These are phyloP conservation scores for Alternaria brassicae DNA, from an alignment of 2,329 filamentous ascomycete genomes.

Conservation along the genomic window DNA sequence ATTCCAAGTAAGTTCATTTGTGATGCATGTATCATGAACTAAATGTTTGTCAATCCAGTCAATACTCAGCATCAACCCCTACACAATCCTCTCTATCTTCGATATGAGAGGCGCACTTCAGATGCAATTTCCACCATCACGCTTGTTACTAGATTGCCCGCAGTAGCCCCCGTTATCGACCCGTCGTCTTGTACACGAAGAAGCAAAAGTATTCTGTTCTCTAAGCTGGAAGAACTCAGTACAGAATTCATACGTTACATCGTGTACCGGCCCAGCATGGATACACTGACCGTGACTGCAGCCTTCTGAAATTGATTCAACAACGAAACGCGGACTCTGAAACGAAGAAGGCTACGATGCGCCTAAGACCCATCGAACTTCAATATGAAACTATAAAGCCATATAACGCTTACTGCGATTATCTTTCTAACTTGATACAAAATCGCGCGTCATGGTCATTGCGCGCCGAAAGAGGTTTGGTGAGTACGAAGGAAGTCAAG, in stretches of 20 bases:
- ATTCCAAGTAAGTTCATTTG: background rate
- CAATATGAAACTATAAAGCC: background rate
- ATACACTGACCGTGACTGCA: too few relatives aligned
- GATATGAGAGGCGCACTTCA: background rate
- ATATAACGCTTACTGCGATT: rapidly evolving
- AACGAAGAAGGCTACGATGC: background rate
- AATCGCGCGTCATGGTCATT: background rate
- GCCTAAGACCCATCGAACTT: background rate
- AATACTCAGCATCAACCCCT: background rate
- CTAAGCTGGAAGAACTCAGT: background rate
- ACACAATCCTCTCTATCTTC: background rate
- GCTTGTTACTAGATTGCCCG: background rate
- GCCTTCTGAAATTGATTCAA: background rate
- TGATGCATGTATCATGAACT: background rate
- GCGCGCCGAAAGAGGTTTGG: background rate
- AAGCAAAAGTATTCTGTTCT: background rate
- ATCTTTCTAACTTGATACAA: background rate
- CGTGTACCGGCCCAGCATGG: background rate
- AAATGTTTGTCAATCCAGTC: background rate
- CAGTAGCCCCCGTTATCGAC: background rate
- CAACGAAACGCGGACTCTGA: background rate
- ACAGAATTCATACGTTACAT: background rate
- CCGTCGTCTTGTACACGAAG: background rate
- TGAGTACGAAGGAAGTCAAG: background rate
- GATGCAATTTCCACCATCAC: background rate